Conservation (phyloP, 192 early-diverging fungal species). For the Diversispora eburnea region DNA sequence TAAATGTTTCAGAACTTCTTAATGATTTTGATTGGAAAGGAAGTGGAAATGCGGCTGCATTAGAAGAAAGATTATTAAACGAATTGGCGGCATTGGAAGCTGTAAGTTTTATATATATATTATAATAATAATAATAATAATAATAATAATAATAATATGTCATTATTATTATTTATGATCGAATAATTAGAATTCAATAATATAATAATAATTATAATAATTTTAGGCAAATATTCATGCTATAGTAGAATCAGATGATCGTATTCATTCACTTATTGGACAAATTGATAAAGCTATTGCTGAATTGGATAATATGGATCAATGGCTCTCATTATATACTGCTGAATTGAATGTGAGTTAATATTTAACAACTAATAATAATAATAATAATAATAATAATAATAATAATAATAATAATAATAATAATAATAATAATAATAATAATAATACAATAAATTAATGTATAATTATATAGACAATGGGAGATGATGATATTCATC, state of each 20-base stretch:
- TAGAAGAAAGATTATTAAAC: constrained; percentile 78
- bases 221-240: constrained; percentile 83
- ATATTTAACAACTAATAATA: no score
- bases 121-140: no score
- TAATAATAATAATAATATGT: no score
- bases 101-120: constrained; percentile 37
- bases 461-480: constrained; percentile 57
- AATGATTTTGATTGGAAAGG: constrained; percentile 88
- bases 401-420: no score
- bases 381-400: no score
- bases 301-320: constrained; percentile 83
- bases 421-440: no score
- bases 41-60: constrained; percentile 78
- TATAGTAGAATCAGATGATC: constrained; percentile 87
- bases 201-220: no score
- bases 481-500: constrained; percentile 91
- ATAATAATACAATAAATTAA: not conserved
- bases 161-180: no score
- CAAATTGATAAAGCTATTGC: constrained; percentile 81
- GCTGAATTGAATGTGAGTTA: constrained; percentile 72
- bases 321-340: constrained; percentile 81
- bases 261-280: constrained; percentile 71
- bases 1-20: constrained; percentile 73
- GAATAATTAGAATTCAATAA: no score
- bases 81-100: constrained; percentile 86